Evolutionary conservation across 768 basidiomycete genomes (phyloP).

Genomic region (Exsudoporus frostii): DNA sequence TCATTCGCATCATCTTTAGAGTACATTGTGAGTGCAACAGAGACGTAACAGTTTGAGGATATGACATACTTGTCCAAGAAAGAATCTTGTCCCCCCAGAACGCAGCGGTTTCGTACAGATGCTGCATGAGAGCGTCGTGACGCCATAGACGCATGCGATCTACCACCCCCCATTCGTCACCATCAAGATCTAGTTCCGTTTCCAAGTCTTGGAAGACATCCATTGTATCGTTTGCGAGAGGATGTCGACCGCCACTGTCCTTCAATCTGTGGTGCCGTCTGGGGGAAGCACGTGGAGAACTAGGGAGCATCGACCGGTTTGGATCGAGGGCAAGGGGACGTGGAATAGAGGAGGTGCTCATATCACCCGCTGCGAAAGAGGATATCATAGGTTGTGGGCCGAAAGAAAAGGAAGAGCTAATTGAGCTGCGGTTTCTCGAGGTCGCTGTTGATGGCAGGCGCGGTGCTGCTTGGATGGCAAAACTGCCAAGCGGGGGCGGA

Average conservation of each 20-base stretch:
- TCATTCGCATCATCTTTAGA: slow-evolving; percentile 87
- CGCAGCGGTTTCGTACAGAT: slow-evolving; percentile 93
- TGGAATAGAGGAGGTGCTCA: slow-evolving; percentile 54
- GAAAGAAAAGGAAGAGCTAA: slow-evolving; percentile 81
- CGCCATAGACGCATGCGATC: slow-evolving; percentile 97
- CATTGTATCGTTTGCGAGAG: slow-evolving; percentile 71
- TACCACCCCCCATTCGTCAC: slow-evolving; percentile 79
- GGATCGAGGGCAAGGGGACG: slow-evolving; percentile 69
- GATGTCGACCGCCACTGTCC: slow-evolving; percentile 56
- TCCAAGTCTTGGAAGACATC: slow-evolving; percentile 73
- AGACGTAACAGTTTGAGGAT: slow-evolving; percentile 12
- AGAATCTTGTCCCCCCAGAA: slow-evolving; percentile 99
- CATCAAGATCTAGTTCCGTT: slow-evolving; percentile 57
- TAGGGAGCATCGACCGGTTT: slow-evolving; percentile 71
- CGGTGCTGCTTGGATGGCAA: slow-evolving; percentile 45
- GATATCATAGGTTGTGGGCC: slow-evolving; percentile 74
- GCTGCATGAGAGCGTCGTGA: slow-evolving; percentile 98
- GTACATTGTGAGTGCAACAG: background rate
- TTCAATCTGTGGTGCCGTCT: slow-evolving; percentile 53
- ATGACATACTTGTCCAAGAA: slow-evolving; percentile 84
- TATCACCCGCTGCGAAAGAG: slow-evolving; percentile 64
- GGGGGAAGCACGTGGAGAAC: slow-evolving; percentile 72
- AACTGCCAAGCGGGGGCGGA: slow-evolving; percentile 46
- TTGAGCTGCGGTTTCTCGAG: slow-evolving; percentile 61
- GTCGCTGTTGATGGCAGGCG: slow-evolving; percentile 52